Conservation (phyloP, 148 eudicot genomes). For the Camellia granthamiana region DNA sequence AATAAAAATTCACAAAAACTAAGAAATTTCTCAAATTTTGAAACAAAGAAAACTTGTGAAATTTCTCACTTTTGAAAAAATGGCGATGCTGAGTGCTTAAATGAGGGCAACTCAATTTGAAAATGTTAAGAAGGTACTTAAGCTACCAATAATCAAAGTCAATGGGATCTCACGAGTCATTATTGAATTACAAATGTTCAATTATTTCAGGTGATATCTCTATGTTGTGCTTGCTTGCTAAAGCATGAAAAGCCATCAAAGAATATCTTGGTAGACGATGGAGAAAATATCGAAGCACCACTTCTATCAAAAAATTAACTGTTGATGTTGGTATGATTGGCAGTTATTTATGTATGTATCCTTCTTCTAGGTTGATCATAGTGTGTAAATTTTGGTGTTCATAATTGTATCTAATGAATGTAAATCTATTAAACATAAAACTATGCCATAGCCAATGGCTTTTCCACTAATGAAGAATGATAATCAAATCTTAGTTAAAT, state of each 20-base stretch:
- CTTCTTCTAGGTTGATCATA: not conserved
- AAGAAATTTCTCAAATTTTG: too few species aligned
- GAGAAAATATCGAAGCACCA: slow-evolving; percentile 34
- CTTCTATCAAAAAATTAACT: slow-evolving; percentile 25
- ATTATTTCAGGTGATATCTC: slow-evolving; percentile 44
- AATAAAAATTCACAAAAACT: too few species aligned
- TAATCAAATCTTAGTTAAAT: too few species aligned
- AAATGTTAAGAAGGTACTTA: too few species aligned
- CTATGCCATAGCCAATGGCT: not conserved
- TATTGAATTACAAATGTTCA: not conserved
- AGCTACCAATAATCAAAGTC: too few species aligned
- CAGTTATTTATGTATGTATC: not conserved
- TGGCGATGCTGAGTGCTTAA: too few species aligned
- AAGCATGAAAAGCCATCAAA: slow-evolving; percentile 42
- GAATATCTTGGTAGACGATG: slow-evolving; percentile 14
- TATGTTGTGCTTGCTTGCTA: slow-evolving; percentile 48
- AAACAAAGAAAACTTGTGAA: too few species aligned
- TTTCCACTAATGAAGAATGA: not conserved
- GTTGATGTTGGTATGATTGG: not conserved
- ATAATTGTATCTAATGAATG: too few species aligned
- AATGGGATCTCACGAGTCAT: not conserved
- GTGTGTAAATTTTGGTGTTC: too few species aligned
- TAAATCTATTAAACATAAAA: too few species aligned
- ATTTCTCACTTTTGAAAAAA: too few species aligned
- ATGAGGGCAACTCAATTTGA: too few species aligned